Conservation (phyloP, 768 basidiomycete genomes). For the Russula griseocarnosa region DNA sequence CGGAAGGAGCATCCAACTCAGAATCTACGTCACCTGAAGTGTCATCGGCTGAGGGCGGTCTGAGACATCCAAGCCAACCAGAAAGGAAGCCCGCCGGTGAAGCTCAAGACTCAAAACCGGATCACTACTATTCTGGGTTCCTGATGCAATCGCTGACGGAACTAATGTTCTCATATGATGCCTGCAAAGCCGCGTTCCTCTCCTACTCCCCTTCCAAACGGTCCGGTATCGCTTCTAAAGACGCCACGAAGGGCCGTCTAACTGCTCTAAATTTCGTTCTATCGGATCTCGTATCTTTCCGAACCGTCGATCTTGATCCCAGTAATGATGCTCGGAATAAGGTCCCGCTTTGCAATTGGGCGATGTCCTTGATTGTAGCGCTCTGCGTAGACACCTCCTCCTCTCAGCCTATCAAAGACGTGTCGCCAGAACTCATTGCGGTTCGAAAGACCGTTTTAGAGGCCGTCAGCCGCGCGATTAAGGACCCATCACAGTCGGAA, state of each 20-base stretch:
- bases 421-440: conserved; percentile 72
- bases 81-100: conserved; percentile 8
- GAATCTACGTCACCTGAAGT: conserved; percentile 11
- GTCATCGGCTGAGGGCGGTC: neutral
- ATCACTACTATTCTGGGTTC: conserved; percentile 66
- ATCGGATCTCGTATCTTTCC: conserved; percentile 75
- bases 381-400: conserved; percentile 84
- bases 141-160: conserved; percentile 91
- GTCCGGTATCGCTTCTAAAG: conserved; percentile 58
- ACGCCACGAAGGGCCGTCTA: conserved; percentile 54
- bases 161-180: conserved; percentile 86
- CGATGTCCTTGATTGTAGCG: conserved; percentile 85
- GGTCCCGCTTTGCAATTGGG: conserved; percentile 73
- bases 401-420: conserved; percentile 66
- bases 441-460: conserved; percentile 93
- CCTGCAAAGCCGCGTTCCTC: conserved; percentile 85
- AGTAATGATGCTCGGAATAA: conserved; percentile 52
- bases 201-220: conserved; percentile 69
- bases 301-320: conserved; percentile 62
- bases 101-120: conserved; percentile 19
- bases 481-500: conserved; percentile 63
- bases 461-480: conserved; percentile 79
- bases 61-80: neutral
- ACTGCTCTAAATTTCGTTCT: conserved; percentile 77
- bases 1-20: conserved; percentile 9